Conservation (phyloP, 306 rosid species). For the Quercus mongolica region DNA sequence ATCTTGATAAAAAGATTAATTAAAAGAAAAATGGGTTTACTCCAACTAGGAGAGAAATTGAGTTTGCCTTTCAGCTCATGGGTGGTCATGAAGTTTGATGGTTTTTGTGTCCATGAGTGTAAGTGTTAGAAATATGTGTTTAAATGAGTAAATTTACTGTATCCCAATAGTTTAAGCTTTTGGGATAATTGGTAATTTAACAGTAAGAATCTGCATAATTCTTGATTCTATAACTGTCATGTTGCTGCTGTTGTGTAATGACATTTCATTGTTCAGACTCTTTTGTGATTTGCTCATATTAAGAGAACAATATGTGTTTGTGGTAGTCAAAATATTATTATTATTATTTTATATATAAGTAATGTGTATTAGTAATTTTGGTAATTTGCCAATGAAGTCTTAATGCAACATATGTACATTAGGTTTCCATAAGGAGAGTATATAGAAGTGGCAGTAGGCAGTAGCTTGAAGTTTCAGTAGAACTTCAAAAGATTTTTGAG, state of each 20-base stretch:
- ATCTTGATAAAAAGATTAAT: background rate
- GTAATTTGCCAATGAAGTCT: background rate
- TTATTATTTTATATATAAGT: background rate
- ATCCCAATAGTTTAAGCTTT: rapidly evolving
- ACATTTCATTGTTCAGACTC: background rate
- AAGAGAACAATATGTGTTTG: background rate
- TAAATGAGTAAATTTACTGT: too few relatives aligned
- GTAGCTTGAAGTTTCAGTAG: background rate
- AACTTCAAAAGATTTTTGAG: background rate
- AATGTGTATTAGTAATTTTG: background rate
- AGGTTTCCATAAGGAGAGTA: background rate
- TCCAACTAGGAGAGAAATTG: background rate
- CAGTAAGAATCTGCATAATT: background rate
- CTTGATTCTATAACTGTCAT: background rate
- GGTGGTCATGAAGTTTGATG: background rate
- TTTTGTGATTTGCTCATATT: background rate
- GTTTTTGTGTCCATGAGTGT: background rate
- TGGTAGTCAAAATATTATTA: background rate
- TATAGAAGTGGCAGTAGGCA: background rate
- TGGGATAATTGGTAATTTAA: too few relatives aligned
- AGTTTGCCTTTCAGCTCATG: background rate
- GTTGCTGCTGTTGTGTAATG: background rate
- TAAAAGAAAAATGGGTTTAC: background rate
- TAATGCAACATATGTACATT: background rate
- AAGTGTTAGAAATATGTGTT: too few relatives aligned